These are phyloP conservation scores for Lasiodiplodia theobromae DNA, from an alignment of 2,329 filamentous ascomycete species.

Conservation along the genomic window DNA sequence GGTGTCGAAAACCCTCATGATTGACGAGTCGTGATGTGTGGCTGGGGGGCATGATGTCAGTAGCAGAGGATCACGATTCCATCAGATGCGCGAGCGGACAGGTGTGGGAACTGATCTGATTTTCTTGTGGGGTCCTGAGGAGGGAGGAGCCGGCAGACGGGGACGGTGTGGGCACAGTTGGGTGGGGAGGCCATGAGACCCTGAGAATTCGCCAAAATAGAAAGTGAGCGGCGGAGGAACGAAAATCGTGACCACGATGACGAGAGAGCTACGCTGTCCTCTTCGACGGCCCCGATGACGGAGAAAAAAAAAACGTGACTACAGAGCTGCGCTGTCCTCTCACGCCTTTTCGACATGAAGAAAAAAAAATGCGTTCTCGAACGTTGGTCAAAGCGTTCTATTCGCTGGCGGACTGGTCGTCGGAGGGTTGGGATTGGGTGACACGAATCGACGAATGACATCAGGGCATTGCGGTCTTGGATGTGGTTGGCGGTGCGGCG, in stretches of 20 bases:
- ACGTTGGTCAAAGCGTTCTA: slow-evolving; percentile 5
- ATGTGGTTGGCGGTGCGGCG: background rate
- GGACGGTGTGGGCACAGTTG: too few species aligned
- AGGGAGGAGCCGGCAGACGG: too few species aligned
- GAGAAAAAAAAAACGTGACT: background rate
- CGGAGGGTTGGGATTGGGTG: slow-evolving; percentile 8
- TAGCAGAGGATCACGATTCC: too few species aligned
- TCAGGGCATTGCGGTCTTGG: slow-evolving; percentile 7
- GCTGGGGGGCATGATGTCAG: too few species aligned
- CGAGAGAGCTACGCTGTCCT: slow-evolving; percentile 4
- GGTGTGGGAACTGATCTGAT: too few species aligned
- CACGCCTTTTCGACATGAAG: background rate
- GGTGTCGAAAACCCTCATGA: too few species aligned
- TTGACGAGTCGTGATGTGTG: too few species aligned
- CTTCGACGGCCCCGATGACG: background rate
- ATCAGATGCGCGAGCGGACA: too few species aligned
- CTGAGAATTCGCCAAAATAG: slow-evolving; percentile 6
- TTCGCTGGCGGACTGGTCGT: background rate
- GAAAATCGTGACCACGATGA: background rate
- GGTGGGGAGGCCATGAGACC: slow-evolving; percentile 4
- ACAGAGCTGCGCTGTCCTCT: slow-evolving; percentile 10
- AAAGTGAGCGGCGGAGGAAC: background rate
- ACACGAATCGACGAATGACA: slow-evolving; percentile 14
- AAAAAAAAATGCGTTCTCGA: slow-evolving; percentile 1
- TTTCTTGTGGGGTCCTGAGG: too few species aligned